Evolutionary conservation across 2,329 filamentous ascomycete species (phyloP).

Genomic region (Ceratocystis destructans): DNA sequence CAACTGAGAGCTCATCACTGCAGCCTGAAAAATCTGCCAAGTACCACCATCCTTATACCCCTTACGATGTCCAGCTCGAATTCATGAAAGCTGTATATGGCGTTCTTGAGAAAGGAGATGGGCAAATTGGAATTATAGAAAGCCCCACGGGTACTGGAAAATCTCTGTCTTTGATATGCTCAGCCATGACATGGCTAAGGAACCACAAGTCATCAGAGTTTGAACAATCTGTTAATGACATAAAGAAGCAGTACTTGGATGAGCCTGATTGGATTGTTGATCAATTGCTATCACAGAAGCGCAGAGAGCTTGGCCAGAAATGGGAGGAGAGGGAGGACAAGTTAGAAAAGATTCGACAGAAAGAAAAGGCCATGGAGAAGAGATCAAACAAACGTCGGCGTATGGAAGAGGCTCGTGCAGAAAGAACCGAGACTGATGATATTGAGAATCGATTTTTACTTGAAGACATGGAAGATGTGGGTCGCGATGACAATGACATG

Average conservation of each 20-base stretch:
- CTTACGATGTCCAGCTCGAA: constrained; percentile 73
- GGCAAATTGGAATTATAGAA: constrained; percentile 77
- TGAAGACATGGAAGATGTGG: constrained; percentile 49
- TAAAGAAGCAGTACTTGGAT: constrained; percentile 38
- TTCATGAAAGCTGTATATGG: constrained; percentile 78
- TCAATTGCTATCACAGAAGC: constrained; percentile 55
- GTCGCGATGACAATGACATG: constrained; percentile 27
- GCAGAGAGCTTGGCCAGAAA: constrained; percentile 48
- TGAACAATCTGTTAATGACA: constrained; percentile 38
- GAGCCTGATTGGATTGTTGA: constrained; percentile 79
- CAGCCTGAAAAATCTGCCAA: constrained; percentile 28
- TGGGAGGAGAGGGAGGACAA: constrained; percentile 64
- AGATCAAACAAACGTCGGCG: constrained; percentile 35
- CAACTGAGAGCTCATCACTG: neutral
- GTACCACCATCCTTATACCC: constrained; percentile 78
- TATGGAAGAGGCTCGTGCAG: constrained; percentile 27
- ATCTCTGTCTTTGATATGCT: constrained; percentile 82
- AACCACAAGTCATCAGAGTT: constrained; percentile 54
- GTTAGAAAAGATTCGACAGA: constrained; percentile 50
- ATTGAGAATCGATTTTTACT: constrained; percentile 61
- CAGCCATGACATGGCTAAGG: constrained; percentile 79
- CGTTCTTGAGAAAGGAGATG: constrained; percentile 54
- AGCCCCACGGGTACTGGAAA: constrained; percentile 90
- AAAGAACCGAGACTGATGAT: constrained; percentile 26
- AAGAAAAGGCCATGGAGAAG: constrained; percentile 44